A percentile compares a stretch with the other conserved stretches of the same genome.
Evolutionary conservation across 2,329 filamentous ascomycete genomes (phyloP).

Genomic region (Clonostachys chloroleuca): DNA sequence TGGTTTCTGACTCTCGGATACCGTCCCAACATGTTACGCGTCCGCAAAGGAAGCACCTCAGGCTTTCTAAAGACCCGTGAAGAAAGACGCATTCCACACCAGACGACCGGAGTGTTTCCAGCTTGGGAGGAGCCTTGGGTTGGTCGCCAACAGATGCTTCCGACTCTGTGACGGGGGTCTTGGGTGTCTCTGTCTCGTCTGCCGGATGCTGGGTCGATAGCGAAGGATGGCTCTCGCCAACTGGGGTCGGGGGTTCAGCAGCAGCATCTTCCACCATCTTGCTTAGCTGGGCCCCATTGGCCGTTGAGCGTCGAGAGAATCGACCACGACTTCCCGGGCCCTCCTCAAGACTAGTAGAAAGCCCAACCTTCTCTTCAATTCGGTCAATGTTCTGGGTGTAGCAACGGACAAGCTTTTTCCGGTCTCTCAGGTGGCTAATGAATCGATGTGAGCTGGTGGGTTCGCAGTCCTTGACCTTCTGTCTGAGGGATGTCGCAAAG

Average conservation of each 20-base stretch:
- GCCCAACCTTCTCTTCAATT: slow-evolving; percentile 65
- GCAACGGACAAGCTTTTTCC: slow-evolving; percentile 64
- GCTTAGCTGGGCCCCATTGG: slow-evolving; percentile 21
- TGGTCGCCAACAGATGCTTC: slow-evolving; percentile 10
- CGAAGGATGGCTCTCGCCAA: neutral
- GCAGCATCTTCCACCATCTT: slow-evolving; percentile 30
- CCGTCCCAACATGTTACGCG: slow-evolving; percentile 56
- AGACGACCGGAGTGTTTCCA: slow-evolving; percentile 22
- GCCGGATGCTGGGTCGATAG: neutral
- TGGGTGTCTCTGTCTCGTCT: slow-evolving; percentile 1
- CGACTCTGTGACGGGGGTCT: slow-evolving; percentile 1
- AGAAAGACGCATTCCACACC: slow-evolving; percentile 66
- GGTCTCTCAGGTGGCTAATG: slow-evolving; percentile 61
- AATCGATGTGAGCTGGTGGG: slow-evolving; percentile 66
- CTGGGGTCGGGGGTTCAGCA: slow-evolving; percentile 3
- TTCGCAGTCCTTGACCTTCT: slow-evolving; percentile 58
- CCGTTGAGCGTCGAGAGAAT: slow-evolving; percentile 47
- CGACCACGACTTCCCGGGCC: slow-evolving; percentile 59
- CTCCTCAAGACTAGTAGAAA: slow-evolving; percentile 56
- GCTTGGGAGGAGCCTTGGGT: slow-evolving; percentile 7
- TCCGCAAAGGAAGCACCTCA: slow-evolving; percentile 61
- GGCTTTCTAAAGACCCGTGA: slow-evolving; percentile 61
- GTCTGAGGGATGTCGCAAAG: slow-evolving; percentile 63
- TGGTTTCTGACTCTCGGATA: slow-evolving; percentile 47
- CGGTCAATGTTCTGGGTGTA: slow-evolving; percentile 76